Percentiles rank a stretch among this genome's conserved stretches.
These are phyloP conservation scores for Hydrangea macrophylla DNA, from an alignment of 148 eudicot genomes.

Conservation along the genomic window DNA sequence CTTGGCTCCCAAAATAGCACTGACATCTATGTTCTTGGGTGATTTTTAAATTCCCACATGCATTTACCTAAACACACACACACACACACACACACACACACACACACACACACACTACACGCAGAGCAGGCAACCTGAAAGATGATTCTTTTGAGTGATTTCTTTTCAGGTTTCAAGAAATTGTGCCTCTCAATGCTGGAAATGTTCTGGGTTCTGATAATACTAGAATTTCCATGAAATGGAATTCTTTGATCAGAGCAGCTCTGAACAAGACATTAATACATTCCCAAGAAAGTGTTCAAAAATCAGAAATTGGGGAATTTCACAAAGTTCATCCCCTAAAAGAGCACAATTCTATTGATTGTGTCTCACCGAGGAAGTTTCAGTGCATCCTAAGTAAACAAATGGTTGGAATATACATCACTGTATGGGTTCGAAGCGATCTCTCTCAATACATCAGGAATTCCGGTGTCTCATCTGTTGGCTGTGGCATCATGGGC, in stretches of 20 bases:
- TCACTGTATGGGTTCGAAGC: slow-evolving; percentile 38
- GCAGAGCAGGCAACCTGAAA: too few relatives aligned
- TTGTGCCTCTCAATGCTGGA: slow-evolving; percentile 44
- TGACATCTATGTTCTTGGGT: slow-evolving; percentile 50
- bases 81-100: too few relatives aligned
- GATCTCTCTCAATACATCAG: slow-evolving; percentile 24
- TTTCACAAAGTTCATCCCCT: too few relatives aligned
- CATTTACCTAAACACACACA: too few relatives aligned
- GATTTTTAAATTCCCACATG: background rate
- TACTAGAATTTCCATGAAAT: slow-evolving; percentile 26
- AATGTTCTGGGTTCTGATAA: slow-evolving; percentile 38
- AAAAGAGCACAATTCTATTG: too few relatives aligned
- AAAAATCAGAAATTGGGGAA: too few relatives aligned
- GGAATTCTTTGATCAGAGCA: slow-evolving; percentile 41
- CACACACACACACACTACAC: too few relatives aligned
- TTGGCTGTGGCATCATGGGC: slow-evolving; percentile 46
- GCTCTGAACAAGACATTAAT: slow-evolving; percentile 30
- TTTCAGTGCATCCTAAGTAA: slow-evolving; percentile 32
- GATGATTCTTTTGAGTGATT: too few relatives aligned
- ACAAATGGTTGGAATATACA: slow-evolving; percentile 44
- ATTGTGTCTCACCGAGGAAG: background rate
- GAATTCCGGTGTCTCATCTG: slow-evolving; percentile 37
- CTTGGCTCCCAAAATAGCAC: slow-evolving; percentile 21
- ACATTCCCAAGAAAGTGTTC: background rate
- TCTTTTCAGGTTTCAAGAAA: slow-evolving; percentile 41